Conservation (phyloP, 1,284 basidiomycete species). For the Ceratobasidium sp. region DNA sequence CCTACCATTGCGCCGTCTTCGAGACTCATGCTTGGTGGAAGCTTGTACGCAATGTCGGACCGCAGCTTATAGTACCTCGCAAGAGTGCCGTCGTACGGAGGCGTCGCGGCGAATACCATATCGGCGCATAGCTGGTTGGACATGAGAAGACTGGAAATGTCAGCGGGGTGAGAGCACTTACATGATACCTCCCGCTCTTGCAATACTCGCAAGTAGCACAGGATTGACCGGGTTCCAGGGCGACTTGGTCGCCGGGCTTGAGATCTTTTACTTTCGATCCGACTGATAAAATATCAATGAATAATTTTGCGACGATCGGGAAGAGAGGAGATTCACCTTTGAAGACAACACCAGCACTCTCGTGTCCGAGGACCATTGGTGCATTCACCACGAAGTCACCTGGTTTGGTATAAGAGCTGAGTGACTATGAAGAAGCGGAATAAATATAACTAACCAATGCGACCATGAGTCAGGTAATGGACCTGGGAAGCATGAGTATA, state of each 20-base stretch:
- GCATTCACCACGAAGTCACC: slow-evolving; percentile 74
- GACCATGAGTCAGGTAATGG: slow-evolving; percentile 76
- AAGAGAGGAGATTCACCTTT: slow-evolving; percentile 45
- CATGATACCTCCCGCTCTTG: slow-evolving; percentile 82
- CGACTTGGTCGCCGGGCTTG: slow-evolving; percentile 85
- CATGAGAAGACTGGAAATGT: slow-evolving; percentile 3
- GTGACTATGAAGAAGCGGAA: background rate
- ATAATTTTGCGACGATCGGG: background rate
- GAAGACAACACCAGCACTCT: slow-evolving; percentile 60
- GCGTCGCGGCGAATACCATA: slow-evolving; percentile 86
- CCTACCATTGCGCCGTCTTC: slow-evolving; percentile 84
- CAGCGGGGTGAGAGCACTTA: slow-evolving; percentile 47
- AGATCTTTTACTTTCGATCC: slow-evolving; percentile 73
- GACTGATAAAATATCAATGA: slow-evolving; percentile 53
- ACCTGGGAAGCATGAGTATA: slow-evolving; percentile 54
- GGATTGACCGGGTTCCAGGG: slow-evolving; percentile 81
- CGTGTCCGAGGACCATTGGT: slow-evolving; percentile 79
- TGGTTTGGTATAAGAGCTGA: slow-evolving; percentile 24
- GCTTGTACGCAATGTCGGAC: slow-evolving; percentile 72
- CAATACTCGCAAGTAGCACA: slow-evolving; percentile 76
- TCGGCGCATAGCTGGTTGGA: slow-evolving; percentile 68
- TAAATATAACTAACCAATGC: slow-evolving; percentile 57
- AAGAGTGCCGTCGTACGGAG: slow-evolving; percentile 88
- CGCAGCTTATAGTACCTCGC: slow-evolving; percentile 81
- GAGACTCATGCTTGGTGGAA: slow-evolving; percentile 74